These are phyloP conservation scores for Chytriomyces confervae DNA, from an alignment of 192 early-diverging fungal species.

Conservation along the genomic window DNA sequence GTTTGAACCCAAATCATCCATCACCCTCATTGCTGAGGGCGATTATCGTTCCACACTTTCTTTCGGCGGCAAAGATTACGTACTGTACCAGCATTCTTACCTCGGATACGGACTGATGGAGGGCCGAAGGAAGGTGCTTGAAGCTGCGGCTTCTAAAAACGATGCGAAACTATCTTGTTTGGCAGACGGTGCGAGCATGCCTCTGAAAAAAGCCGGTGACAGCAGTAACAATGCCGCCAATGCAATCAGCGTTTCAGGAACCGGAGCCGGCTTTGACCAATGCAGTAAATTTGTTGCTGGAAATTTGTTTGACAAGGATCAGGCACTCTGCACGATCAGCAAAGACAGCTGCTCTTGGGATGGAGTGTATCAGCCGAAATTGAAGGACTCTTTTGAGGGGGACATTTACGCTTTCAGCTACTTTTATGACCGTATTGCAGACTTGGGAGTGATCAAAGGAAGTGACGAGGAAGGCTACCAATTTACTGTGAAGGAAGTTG, in stretches of 20 bases:
- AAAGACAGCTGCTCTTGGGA: constrained; percentile 84
- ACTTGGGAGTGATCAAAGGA: constrained; percentile 35
- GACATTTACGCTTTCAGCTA: constrained; percentile 95
- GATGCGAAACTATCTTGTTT: constrained; percentile 55
- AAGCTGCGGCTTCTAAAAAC: constrained; percentile 45
- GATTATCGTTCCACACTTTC: constrained; percentile 74
- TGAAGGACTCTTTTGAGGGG: constrained; percentile 70
- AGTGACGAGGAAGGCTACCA: constrained; percentile 47
- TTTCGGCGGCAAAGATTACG: constrained; percentile 75
- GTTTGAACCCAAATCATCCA: constrained; percentile 74
- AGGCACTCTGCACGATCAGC: constrained; percentile 44
- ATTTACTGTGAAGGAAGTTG: constrained; percentile 75
- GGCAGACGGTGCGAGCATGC: constrained; percentile 54
- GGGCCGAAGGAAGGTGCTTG: constrained; percentile 78
- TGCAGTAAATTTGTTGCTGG: constrained; percentile 61
- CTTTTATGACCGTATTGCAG: constrained; percentile 83
- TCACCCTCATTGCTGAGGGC: constrained; percentile 60
- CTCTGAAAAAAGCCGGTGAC: constrained; percentile 48
- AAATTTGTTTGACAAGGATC: constrained; percentile 78
- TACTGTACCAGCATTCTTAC: constrained; percentile 95
- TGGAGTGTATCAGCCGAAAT: constrained; percentile 88
- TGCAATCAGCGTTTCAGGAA: constrained; percentile 43
- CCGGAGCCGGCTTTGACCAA: constrained; percentile 58
- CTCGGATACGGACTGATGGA: constrained; percentile 90
- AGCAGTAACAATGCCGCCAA: constrained; percentile 25